These are phyloP conservation scores for Bidens hawaiensis DNA, from an alignment of 140 eudicot species.

Conservation along the genomic window DNA sequence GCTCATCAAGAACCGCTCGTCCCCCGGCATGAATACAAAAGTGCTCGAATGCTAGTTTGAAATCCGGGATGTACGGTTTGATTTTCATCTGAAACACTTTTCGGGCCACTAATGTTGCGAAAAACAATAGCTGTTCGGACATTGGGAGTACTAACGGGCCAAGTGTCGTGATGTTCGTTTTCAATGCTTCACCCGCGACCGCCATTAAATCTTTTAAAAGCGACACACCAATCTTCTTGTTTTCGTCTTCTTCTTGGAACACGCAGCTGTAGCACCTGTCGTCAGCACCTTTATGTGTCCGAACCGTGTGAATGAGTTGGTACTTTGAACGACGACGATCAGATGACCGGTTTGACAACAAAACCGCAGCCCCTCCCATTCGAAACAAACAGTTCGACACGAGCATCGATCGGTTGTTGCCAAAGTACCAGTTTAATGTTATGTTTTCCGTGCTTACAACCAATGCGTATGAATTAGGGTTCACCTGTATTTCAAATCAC, in stretches of 20 bases:
- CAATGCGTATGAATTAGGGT: slow-evolving; percentile 71
- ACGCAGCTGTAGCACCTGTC: slow-evolving; percentile 62
- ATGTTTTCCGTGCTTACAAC: slow-evolving; percentile 83
- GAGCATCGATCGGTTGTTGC: slow-evolving; percentile 79
- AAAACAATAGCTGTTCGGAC: slow-evolving; percentile 71
- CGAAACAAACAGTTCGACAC: slow-evolving; percentile 78
- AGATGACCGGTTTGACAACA: slow-evolving; percentile 56
- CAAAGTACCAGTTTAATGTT: slow-evolving; percentile 77
- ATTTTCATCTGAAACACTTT: slow-evolving; percentile 69
- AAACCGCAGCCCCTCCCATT: slow-evolving; percentile 83
- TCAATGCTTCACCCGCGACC: slow-evolving; percentile 76
- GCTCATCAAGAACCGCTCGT: slow-evolving; percentile 70
- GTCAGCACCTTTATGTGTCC: slow-evolving; percentile 83
- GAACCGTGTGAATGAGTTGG: slow-evolving; percentile 73
- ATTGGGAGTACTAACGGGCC: slow-evolving; percentile 86
- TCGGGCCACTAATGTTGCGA: slow-evolving; percentile 53
- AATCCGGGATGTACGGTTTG: slow-evolving; percentile 76
- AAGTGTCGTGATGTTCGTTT: slow-evolving; percentile 67
- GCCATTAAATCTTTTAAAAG: slow-evolving; percentile 77
- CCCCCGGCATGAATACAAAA: slow-evolving; percentile 85
- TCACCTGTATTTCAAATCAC: slow-evolving; percentile 36
- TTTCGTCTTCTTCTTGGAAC: slow-evolving; percentile 68
- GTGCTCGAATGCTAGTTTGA: slow-evolving; percentile 80
- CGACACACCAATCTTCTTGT: slow-evolving; percentile 50
- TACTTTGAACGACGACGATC: slow-evolving; percentile 69